Evolutionary conservation across 495 filamentous ascomycete genomes (phyloP), one percentile per base, ranked within the genome.

Genomic region (Penicillium canariense): DNA sequence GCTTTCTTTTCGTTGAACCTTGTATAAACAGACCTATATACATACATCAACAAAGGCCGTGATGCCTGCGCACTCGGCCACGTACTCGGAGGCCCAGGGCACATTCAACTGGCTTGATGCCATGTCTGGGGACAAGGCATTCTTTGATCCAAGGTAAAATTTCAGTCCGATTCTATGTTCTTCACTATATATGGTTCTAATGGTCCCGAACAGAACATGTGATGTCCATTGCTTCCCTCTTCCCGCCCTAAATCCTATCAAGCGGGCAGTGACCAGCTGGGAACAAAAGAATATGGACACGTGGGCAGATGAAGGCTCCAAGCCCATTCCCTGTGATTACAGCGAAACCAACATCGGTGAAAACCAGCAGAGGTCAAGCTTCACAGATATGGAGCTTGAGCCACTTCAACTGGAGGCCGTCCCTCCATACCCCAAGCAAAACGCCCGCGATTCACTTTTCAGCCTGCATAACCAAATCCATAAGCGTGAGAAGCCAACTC

Each of bases 71-170:
- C n/a, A 27, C 14, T 26, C 15, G 4, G 2, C 22, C 34, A 30
- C 28, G 32, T 8, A 50, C 20, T 14, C 22, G 27, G 32, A 22
- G 23, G 7, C 20, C n/a, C 17, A 18, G 20, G 48, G 11, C 12
- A 10, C 18, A 0, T 18, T 39, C 20, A 47, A 55, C 50, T 59
- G 56, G 56, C 56, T 59, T 12, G 56, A 59, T 50, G 56, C 46
- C 26, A 40, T 54, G 23, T 50, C 31, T 15, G 11, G 17, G 14
- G 23, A 53, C 17, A 53, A 34, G 28, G 1, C 45, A 15, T 42
- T 34, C 26, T 49, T 46, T 20, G 56, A 59, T 27, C 51, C 56
- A 47, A 25, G 50, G 51, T 44, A 35, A 14, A 45, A 34, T 12
- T 8, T 8, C 1, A 12, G 6, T 31, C 23, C n/a, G 5, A 32